phyloP scores from a whole-genome alignment of 345 rosid genomes.

The Rhodamnia rubescens region DNA sequence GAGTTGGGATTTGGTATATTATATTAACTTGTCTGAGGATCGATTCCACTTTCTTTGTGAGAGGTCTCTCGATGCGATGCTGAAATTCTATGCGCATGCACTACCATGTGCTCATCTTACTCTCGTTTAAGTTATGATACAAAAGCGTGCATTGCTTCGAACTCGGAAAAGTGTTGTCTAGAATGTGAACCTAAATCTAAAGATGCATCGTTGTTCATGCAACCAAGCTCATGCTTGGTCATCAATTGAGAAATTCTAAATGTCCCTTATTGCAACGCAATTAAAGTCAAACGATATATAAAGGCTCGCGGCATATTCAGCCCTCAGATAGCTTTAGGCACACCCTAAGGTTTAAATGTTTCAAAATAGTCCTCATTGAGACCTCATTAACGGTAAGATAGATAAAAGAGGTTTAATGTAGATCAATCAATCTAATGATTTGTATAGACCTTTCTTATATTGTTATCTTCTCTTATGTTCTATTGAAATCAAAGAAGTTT shows the following conservation, averaged over 20 bases:
- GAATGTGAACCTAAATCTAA: background rate
- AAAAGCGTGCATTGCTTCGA: background rate
- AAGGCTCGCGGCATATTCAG: background rate
- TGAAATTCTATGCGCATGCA: background rate
- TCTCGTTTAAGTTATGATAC: background rate
- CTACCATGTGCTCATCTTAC: background rate
- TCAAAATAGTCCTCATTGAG: background rate
- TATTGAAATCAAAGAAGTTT: background rate
- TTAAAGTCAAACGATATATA: background rate
- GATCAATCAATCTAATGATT: background rate
- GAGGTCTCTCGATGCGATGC: background rate
- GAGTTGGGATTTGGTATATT: background rate
- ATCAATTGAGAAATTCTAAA: background rate
- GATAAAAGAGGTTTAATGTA: background rate
- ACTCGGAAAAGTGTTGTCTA: background rate
- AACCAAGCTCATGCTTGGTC: background rate
- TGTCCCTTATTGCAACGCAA: background rate
- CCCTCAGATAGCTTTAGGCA: background rate
- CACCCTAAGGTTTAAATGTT: background rate
- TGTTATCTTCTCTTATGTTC: background rate
- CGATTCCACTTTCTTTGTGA: fast-evolving
- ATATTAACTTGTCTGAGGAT: background rate
- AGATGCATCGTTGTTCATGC: background rate
- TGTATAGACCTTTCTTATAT: background rate
- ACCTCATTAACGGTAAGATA: background rate